Evolutionary conservation across 352 stramenopile species (phyloP), one percentile per base, ranked within the genome.

Genomic region (Phytophthora parvispora): DNA sequence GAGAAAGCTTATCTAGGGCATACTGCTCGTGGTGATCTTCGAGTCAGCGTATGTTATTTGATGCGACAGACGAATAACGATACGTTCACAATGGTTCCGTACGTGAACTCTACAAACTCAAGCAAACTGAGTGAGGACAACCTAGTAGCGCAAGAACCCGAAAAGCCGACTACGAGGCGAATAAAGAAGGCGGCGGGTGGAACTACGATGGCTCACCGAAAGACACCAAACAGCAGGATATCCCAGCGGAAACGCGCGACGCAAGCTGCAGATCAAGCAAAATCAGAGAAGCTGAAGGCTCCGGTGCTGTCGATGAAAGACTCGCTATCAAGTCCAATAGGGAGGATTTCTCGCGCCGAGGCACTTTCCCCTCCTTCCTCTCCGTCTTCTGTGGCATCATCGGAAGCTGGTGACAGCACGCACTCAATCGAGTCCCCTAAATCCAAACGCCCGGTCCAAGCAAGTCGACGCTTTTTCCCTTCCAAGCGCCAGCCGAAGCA

Each of bases 331-430:
- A 50, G 60, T 50, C 63, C 64, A 29, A 73, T 66, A 36, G 58
- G 38, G 15, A 56, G 54, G 20, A 78, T 77, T 47, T 71, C 75
- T 15, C 69, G 74, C 27, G 75, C 77, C 4, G 80, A 89, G 67
- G 84, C 60, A 10, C 70, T 89, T 0, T 89, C 80, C 10, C 81
- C 84, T 8, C 84, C 81, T 9, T 80, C 84, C 1, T 90, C 84
- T 6, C 81, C 81, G 9, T 83, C 80, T 18, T 92, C 84, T 28
- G 69, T 75, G 24, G 75, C 77, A 4, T 92, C 83, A 12, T 62
- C 60, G 20, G 63, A 75, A 24, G n/a, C 54, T 49, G 29, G 64
- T 38, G 58, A 74, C n/a, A 59, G 20, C 5, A 6, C 56, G 0
- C 42, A 25, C 42, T 49, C 42, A 25, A 49, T 49, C 20, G 54